Evolutionary conservation across 2,329 filamentous ascomycete genomes (phyloP).

Genomic region (Colletotrichum costaricense): DNA sequence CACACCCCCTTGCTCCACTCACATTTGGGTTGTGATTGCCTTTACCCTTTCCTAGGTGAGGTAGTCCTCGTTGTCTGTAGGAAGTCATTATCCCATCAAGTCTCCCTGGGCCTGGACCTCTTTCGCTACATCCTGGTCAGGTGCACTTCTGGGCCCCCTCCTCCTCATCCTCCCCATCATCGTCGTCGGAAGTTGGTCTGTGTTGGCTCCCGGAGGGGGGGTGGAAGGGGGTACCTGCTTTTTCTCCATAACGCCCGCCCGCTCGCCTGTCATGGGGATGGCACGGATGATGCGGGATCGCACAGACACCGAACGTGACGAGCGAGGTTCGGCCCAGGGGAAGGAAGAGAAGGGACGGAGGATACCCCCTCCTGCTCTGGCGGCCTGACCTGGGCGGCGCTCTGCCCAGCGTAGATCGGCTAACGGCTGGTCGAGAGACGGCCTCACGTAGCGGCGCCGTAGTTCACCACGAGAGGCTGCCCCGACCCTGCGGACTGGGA

Average conservation of each 20-base stretch:
- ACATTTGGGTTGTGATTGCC: conserved; percentile 4
- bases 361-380: neutral
- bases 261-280: neutral
- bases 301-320: conserved; percentile 5
- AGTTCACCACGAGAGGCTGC: conserved; percentile 24
- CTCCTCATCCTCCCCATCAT: neutral
- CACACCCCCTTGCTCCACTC: neutral
- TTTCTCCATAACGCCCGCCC: neutral
- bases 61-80: conserved; percentile 4
- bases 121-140: neutral
- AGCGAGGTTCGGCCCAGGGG: neutral
- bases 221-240: neutral
- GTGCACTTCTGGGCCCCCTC: neutral
- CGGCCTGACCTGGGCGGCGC: neutral
- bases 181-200: conserved; percentile 27
- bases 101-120: conserved; percentile 13
- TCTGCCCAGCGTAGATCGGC: conserved; percentile 15
- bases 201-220: conserved; percentile 20
- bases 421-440: conserved; percentile 29
- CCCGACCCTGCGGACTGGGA: conserved; percentile 32
- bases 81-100: neutral
- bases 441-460: conserved; percentile 11
- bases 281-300: conserved; percentile 17
- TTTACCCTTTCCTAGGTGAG: neutral
- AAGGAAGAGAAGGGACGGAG: neutral